Evolutionary conservation across 345 rosid species (phyloP).

Genomic region (Syzygium oleosum): DNA sequence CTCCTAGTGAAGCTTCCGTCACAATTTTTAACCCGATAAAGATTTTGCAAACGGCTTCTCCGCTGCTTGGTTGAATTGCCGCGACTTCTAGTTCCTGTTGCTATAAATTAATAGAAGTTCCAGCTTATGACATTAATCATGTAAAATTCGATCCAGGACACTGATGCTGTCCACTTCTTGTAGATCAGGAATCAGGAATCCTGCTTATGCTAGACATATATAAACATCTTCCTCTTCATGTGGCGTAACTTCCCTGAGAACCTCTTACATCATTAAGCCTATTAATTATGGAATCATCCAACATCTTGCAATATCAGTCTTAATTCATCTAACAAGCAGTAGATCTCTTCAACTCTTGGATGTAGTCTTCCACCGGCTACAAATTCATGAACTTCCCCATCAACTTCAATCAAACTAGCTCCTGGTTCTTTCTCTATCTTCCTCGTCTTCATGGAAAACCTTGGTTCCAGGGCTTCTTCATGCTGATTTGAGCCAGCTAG

Average conservation of each 20-base stretch:
- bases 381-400: slow-evolving; percentile 72
- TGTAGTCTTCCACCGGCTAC: slow-evolving; percentile 60
- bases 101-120: neutral
- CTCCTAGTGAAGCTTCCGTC: neutral
- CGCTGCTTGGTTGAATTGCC: neutral
- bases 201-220: neutral
- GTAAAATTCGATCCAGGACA: neutral
- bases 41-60: neutral
- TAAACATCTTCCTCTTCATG: neutral
- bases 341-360: slow-evolving; percentile 44
- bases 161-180: neutral
- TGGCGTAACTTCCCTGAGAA: neutral
- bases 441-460: slow-evolving; percentile 47
- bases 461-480: slow-evolving; percentile 48
- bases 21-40: neutral
- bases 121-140: neutral
- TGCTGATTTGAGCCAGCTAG: slow-evolving; percentile 41
- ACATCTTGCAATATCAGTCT: neutral
- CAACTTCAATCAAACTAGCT: slow-evolving; percentile 67
- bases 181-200: neutral
- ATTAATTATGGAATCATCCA: neutral
- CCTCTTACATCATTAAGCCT: neutral
- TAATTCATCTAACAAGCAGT: slow-evolving; percentile 30
- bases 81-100: neutral
- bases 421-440: slow-evolving; percentile 57